Percentiles rank a stretch among this genome's conserved stretches.
phyloP scores from a whole-genome alignment of 1,284 basidiomycete genomes.

The Marasmius tenuissimus region DNA sequence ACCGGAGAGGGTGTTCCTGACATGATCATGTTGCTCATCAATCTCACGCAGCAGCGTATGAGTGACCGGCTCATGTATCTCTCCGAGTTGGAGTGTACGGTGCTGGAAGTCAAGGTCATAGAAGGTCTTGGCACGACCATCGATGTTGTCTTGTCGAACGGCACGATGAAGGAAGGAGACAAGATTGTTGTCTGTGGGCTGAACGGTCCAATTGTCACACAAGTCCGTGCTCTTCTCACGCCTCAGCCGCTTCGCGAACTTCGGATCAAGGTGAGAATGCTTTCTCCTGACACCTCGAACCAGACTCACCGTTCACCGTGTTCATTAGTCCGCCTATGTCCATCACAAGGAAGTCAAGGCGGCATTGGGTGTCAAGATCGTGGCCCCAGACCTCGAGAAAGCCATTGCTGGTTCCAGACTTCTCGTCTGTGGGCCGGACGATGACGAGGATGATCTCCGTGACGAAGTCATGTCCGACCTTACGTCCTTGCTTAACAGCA shows the following conservation, averaged over 20 bases:
- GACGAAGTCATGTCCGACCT: constrained; percentile 98
- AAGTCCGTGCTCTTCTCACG: constrained; percentile 91
- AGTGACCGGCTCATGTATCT: constrained; percentile 98
- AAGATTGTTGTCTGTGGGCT: constrained; percentile 96
- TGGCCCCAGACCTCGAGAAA: constrained; percentile 95
- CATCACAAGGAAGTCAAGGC: constrained; percentile 99
- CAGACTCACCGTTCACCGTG: background rate
- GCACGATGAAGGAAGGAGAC: constrained; percentile 91
- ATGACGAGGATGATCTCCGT: constrained; percentile 93
- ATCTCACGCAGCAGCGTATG: constrained; percentile 98
- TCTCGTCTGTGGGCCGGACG: constrained; percentile 89
- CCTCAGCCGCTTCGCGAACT: constrained; percentile 96
- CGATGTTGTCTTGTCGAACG: constrained; percentile 96
- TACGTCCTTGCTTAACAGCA: constrained; percentile 85
- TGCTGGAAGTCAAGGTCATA: constrained; percentile 98
- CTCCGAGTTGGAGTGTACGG: constrained; percentile 98
- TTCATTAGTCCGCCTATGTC: constrained; percentile 84
- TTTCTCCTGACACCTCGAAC: constrained; percentile 10
- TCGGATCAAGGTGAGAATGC: constrained; percentile 82
- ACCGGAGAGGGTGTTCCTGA: constrained; percentile 99
- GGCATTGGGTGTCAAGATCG: constrained; percentile 95
- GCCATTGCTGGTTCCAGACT: constrained; percentile 98
- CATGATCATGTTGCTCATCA: constrained; percentile 98
- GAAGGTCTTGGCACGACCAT: constrained; percentile 99
- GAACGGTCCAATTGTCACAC: constrained; percentile 97